phyloP scores from a whole-genome alignment of 768 basidiomycete species.

The Clitopilus hobsonii region DNA sequence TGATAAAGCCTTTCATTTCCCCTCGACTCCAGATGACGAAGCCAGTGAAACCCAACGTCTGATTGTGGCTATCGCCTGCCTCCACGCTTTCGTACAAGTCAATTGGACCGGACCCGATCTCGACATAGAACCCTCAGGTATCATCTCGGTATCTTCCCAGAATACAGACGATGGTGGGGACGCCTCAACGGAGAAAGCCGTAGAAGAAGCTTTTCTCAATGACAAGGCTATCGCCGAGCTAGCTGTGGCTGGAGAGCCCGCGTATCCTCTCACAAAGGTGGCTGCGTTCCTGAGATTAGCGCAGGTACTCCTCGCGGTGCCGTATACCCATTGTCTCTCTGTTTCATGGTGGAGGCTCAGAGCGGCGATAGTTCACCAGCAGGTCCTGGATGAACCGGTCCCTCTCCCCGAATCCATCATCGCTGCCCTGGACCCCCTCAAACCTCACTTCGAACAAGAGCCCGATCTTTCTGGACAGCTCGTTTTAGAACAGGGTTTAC shows the following conservation, averaged over 20 bases:
- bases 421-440: constrained; percentile 36
- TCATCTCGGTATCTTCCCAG: constrained; percentile 19
- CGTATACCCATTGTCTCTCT: constrained; percentile 46
- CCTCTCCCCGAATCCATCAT: constrained; percentile 41
- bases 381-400: constrained; percentile 81
- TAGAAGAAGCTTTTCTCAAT: constrained; percentile 49
- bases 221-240: constrained; percentile 68
- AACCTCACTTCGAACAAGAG: constrained; percentile 35
- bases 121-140: constrained; percentile 44
- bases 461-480: constrained; percentile 66
- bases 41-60: constrained; percentile 56
- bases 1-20: constrained; percentile 31
- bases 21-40: constrained; percentile 19
- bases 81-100: constrained; percentile 86
- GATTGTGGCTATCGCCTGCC: constrained; percentile 66
- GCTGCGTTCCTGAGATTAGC: constrained; percentile 74
- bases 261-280: constrained; percentile 79
- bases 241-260: constrained; percentile 86
- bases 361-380: constrained; percentile 64
- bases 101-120: constrained; percentile 98
- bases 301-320: constrained; percentile 56
- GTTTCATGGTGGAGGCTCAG: constrained; percentile 85
- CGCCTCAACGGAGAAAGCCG: constrained; percentile 18
- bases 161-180: constrained; percentile 1
- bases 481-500: constrained; percentile 70